Conservation (phyloP, 2,329 filamentous ascomycete genomes). For the Penicillium sp. region DNA sequence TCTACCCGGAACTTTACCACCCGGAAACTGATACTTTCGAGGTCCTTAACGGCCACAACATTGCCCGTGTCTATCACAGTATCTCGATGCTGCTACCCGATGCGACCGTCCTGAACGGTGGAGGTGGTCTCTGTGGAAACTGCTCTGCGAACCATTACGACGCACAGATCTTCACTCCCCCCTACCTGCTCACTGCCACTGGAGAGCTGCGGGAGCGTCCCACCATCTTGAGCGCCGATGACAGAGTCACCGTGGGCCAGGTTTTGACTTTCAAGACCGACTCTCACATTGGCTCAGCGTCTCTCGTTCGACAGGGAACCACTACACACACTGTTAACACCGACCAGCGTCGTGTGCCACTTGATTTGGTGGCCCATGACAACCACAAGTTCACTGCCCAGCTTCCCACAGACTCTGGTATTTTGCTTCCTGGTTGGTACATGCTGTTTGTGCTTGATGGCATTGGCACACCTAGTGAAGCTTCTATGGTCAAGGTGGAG, state of each 20-base stretch:
- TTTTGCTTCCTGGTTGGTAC: conserved; percentile 56
- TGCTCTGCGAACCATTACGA: conserved; percentile 54
- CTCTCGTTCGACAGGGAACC: conserved; percentile 51
- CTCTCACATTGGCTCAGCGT: conserved; percentile 26
- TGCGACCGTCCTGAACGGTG: conserved; percentile 52
- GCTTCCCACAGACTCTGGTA: conserved; percentile 51
- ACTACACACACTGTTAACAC: conserved; percentile 59
- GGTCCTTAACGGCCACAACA: conserved; percentile 19
- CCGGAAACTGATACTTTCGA: conserved; percentile 44
- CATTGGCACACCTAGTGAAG: conserved; percentile 20
- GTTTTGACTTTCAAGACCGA: conserved; percentile 36
- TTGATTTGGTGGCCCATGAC: conserved; percentile 23
- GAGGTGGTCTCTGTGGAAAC: conserved; percentile 56
- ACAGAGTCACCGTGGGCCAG: conserved; percentile 32
- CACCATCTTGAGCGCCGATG: conserved; percentile 46
- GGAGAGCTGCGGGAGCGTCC: background rate
- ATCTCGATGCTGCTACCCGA: conserved; percentile 52
- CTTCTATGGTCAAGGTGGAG: conserved; percentile 5
- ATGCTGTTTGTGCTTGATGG: conserved; percentile 53
- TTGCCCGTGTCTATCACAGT: conserved; percentile 48
- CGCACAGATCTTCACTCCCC: conserved; percentile 56
- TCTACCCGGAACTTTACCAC: conserved; percentile 50
- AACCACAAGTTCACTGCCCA: conserved; percentile 21
- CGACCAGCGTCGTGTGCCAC: conserved; percentile 56
- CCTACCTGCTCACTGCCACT: conserved; percentile 50